Conservation (phyloP, 2,329 filamentous ascomycete genomes). For the Cladorrhinum sp. region DNA sequence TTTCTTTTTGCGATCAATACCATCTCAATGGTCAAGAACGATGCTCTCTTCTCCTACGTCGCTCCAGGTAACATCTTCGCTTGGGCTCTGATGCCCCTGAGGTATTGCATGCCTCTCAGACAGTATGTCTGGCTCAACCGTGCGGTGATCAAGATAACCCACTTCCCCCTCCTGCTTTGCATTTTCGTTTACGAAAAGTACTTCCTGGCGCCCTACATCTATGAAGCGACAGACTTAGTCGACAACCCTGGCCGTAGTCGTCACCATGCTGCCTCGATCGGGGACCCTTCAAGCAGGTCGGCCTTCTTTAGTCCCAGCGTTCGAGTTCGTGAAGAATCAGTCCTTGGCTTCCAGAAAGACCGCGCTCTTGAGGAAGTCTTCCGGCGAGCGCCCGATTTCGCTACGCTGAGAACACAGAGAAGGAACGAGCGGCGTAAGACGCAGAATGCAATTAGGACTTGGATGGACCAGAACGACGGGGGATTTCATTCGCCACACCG, state of each 20-base stretch:
- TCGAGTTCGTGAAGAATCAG: constrained; percentile 77
- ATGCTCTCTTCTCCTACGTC: constrained; percentile 90
- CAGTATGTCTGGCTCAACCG: constrained; percentile 84
- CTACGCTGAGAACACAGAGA: constrained; percentile 57
- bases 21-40: constrained; percentile 98
- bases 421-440: constrained; percentile 68
- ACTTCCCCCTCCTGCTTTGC: constrained; percentile 80
- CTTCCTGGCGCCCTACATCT: constrained; percentile 70
- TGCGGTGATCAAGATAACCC: constrained; percentile 86
- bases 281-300: constrained; percentile 52
- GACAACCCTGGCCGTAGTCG: constrained; percentile 60
- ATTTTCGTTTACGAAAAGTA: constrained; percentile 87
- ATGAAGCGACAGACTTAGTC: constrained; percentile 82
- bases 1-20: constrained; percentile 96
- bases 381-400: constrained; percentile 65
- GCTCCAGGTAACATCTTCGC: constrained; percentile 88
- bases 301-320: constrained; percentile 71
- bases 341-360: constrained; percentile 86
- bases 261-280: constrained; percentile 52
- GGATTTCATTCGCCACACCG: constrained; percentile 45
- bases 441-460: constrained; percentile 78
- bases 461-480: constrained; percentile 75
- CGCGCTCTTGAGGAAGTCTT: constrained; percentile 90
- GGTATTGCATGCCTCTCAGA: constrained; percentile 75
- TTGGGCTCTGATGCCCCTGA: constrained; percentile 80